phyloP scores from a whole-genome alignment of 2,329 filamentous ascomycete genomes.

The Coniella vitis region DNA sequence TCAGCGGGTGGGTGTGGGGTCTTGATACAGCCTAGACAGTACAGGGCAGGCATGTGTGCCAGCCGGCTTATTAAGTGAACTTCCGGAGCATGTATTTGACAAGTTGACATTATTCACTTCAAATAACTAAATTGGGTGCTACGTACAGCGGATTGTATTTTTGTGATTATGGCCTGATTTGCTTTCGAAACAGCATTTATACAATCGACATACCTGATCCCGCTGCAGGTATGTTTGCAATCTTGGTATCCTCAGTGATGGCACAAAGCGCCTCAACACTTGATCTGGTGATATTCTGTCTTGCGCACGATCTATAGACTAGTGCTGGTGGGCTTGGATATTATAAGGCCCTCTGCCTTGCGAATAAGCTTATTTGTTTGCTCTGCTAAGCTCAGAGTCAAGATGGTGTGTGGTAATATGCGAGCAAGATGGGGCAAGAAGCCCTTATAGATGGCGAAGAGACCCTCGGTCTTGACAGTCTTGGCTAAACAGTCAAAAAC shows the following conservation, averaged over 20 bases:
- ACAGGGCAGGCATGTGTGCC: conserved; percentile 2
- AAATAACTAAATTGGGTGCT: too few relatives aligned
- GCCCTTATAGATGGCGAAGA: conserved; percentile 94
- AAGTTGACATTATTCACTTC: too few relatives aligned
- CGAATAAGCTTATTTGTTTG: conserved; percentile 93
- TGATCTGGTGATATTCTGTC: too few relatives aligned
- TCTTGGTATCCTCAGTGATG: too few relatives aligned
- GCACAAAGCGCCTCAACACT: too few relatives aligned
- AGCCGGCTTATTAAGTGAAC: not conserved
- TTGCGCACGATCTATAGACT: not conserved
- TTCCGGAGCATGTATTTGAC: too few relatives aligned
- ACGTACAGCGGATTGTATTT: too few relatives aligned
- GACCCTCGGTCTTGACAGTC: conserved; percentile 83
- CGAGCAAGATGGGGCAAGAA: conserved; percentile 91
- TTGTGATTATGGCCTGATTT: too few relatives aligned
- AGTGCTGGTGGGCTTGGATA: conserved; percentile 7
- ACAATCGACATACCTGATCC: too few relatives aligned
- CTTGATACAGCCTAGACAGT: not conserved
- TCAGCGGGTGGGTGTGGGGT: conserved; percentile 3
- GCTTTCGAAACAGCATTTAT: too few relatives aligned
- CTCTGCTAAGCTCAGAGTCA: conserved; percentile 88
- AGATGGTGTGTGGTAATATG: conserved; percentile 90
- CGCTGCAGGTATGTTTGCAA: too few relatives aligned
- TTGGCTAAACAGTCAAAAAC: conserved; percentile 89
- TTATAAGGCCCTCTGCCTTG: conserved; percentile 53